Base-by-base conservation (phyloP, 768 basidiomycete species). In the Porpolomopsis calyptriformis region DNA sequence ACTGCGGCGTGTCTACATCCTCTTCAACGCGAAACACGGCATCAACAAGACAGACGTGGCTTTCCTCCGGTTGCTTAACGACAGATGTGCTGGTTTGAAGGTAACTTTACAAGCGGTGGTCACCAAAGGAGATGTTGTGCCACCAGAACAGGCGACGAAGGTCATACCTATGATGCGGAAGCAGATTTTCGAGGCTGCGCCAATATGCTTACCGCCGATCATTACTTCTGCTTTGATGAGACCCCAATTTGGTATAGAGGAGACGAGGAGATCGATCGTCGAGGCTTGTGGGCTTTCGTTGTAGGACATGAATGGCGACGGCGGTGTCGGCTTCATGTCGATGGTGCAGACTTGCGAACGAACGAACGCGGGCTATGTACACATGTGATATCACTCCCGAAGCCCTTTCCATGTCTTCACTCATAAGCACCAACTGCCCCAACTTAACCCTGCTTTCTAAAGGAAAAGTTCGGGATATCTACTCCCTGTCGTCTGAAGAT, bases 391-490 rank as follows among this genome's bases (percentile, higher is more conserved):
- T n/a, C n/a, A n/a, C n/a, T n/a, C n/a, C n/a, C n/a, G n/a, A n/a
- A n/a, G n/a, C n/a, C n/a, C n/a, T n/a, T n/a, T n/a, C n/a, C n/a
- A n/a, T n/a, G n/a, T n/a, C n/a, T n/a, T n/a, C n/a, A n/a, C n/a
- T n/a, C n/a, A n/a, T n/a, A n/a, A n/a, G n/a, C 41, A 77, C 80
- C 4, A 55, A 82, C 55, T 65, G 86, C 3, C 76, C 77, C 16
- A 69, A 60, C 20, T 71, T 96, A 42, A 74, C 67, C 20, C 67
- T 97, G 2, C 48, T 97, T 25, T 91, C 90, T 1, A 79, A 74
- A 60, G 96, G 96, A 48, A 99, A 99, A 74, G 96, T 99, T 18
- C 80, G 96, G 47, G 94, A 98, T 63, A 82, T 99, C 58, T 98
- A 99, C 65, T 56, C 75, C 25, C 82, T 78, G 10, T 80, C 82